Evolutionary conservation across 768 basidiomycete species (phyloP), one percentile per base, ranked within the genome.

Genomic region (Boletus insuetus): DNA sequence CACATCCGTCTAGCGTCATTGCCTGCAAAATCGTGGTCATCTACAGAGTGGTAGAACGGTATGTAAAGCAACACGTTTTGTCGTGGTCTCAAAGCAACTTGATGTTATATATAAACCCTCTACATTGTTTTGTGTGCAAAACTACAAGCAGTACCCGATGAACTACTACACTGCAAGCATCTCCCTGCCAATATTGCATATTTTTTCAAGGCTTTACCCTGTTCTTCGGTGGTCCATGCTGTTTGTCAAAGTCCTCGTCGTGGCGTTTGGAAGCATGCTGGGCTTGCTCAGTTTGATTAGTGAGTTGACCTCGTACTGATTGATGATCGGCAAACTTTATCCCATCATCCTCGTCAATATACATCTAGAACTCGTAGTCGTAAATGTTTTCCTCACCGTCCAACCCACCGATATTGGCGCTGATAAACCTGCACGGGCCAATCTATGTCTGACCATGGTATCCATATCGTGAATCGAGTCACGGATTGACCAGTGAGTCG

Each of bases 1-100:
- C 44, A 4, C 22, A 24, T 24, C 22, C 40, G n/a, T 16, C 11
- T 7, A 97, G 96, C 62, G 94, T 98, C 77, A 98, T 99, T 67
- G 98, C 98, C 80, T 98, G 96, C 72, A 95, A 98, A 77, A 96
- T 98, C 67, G 95, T 99, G 31, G 96, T 95, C 55, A 98, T 99
- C 67, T 98, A 98, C 75, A 96, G 90, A 54, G 91, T 93, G 24
- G 24, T 24, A 24, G 24, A 24, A 24, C 24, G 49, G 92, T 94
- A 73, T 56, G 89, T 79, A 14, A 7, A 43, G 13, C 11, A 13
- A 45, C 42, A 1, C 1, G 24, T 24, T 24, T 24, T 24, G 24
- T 24, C 24, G 3, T 11, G 2, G 35, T 42, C 14, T 24, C 9
- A 3, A 13, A 9, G 54, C 56, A 20, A 51, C 41, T 16, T 49